phyloP scores from a whole-genome alignment of 1,284 basidiomycete species.

The Austropuccinia psidii region DNA sequence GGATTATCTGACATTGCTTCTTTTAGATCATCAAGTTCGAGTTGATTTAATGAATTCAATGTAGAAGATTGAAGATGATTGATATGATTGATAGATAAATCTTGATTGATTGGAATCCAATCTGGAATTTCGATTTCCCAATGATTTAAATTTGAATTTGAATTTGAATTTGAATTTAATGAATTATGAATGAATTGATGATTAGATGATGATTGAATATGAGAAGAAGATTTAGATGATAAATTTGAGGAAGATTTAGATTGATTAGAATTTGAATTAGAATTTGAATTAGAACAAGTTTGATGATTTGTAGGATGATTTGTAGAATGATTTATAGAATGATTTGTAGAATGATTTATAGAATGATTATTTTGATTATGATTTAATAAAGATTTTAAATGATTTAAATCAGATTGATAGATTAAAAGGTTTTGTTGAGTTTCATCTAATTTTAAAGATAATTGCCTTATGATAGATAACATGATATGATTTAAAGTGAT shows the following conservation, averaged over 20 bases:
- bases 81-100: neutral
- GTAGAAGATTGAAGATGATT: neutral
- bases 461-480: constrained; percentile 7
- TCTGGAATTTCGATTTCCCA: constrained; percentile 10
- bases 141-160: no score
- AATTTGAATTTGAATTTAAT: no score
- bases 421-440: neutral
- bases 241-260: neutral
- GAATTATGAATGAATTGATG: neutral
- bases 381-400: constrained; percentile 1
- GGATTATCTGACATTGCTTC: constrained; percentile 34
- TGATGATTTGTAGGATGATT: neutral
- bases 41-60: neutral
- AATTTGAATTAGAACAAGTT: no score
- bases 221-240: neutral
- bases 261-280: no score
- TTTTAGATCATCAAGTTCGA: constrained; percentile 24
- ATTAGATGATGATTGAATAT: neutral
- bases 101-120: neutral
- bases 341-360: neutral
- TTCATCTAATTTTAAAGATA: constrained; percentile 10
- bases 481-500: neutral
- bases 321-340: neutral
- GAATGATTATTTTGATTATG: constrained; percentile 13
- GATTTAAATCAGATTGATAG: neutral